Percentiles rank a stretch among this genome's conserved stretches.
Conservation (phyloP, 2,329 filamentous ascomycete genomes). For the Verticillium zaregamsianum region DNA sequence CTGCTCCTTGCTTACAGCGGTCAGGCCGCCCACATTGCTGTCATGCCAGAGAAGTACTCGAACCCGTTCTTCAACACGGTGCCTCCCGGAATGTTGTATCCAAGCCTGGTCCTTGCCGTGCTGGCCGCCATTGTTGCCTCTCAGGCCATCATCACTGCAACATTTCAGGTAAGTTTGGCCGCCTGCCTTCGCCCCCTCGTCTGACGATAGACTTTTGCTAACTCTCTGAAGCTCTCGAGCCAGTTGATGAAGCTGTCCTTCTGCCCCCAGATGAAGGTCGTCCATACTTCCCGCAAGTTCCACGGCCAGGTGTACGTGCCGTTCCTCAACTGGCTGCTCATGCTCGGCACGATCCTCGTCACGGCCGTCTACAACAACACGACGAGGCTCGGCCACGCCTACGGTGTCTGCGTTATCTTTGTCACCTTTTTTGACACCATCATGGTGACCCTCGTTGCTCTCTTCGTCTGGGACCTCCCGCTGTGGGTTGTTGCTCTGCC, state of each 20-base stretch:
- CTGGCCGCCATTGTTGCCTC: slow-evolving; percentile 71
- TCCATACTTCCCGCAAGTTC: slow-evolving; percentile 66
- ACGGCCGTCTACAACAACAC: slow-evolving; percentile 73
- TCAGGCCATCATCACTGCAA: slow-evolving; percentile 73
- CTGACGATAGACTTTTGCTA: neutral
- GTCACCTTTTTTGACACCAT: slow-evolving; percentile 76
- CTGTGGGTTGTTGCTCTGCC: slow-evolving; percentile 55
- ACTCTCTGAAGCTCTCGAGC: slow-evolving; percentile 14
- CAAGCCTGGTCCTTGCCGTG: slow-evolving; percentile 63
- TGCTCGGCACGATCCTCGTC: slow-evolving; percentile 71
- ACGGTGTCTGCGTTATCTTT: slow-evolving; percentile 75
- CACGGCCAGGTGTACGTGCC: slow-evolving; percentile 76
- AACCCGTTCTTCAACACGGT: slow-evolving; percentile 74
- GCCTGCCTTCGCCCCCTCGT: neutral
- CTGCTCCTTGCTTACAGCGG: slow-evolving; percentile 63
- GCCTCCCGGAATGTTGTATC: slow-evolving; percentile 64
- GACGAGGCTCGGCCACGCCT: slow-evolving; percentile 67
- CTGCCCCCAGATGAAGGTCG: slow-evolving; percentile 70
- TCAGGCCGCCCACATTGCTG: slow-evolving; percentile 68
- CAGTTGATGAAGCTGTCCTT: slow-evolving; percentile 70
- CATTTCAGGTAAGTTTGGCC: slow-evolving; percentile 53
- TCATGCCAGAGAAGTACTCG: slow-evolving; percentile 48
- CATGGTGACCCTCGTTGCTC: slow-evolving; percentile 67
- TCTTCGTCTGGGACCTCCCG: slow-evolving; percentile 67
- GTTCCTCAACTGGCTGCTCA: slow-evolving; percentile 70